Conservation (phyloP, 352 stramenopile species). For the Pythium dissimile region DNA sequence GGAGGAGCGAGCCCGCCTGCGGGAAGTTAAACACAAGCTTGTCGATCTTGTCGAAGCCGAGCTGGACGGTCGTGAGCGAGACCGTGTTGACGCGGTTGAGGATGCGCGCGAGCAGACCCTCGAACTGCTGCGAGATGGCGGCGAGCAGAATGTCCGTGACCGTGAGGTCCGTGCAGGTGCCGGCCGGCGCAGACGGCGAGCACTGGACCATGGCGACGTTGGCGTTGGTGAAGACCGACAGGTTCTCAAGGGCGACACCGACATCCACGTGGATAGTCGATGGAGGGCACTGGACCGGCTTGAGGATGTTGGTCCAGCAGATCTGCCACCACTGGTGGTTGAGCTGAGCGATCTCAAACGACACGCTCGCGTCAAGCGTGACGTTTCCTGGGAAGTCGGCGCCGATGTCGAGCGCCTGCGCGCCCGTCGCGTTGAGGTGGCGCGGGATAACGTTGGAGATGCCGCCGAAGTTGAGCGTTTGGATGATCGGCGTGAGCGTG, state of each 20-base stretch:
- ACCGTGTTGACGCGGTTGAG: constrained; percentile 32
- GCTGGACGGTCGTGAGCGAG: constrained; percentile 29
- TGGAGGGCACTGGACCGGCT: constrained; percentile 41
- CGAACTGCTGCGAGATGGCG: constrained; percentile 32
- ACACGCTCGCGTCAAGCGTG: constrained; percentile 31
- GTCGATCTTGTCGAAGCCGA: constrained; percentile 46
- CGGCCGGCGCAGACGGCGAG: constrained; percentile 22
- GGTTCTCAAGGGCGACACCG: constrained; percentile 34
- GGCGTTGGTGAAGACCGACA: constrained; percentile 28
- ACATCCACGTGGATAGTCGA: constrained; percentile 36
- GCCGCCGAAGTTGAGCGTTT: constrained; percentile 39
- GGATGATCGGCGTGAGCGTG: constrained; percentile 44
- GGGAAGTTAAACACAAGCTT: constrained; percentile 50
- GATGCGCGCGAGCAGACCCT: constrained; percentile 22
- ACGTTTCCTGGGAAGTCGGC: constrained; percentile 41
- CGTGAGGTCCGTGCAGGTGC: constrained; percentile 46
- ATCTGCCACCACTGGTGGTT: constrained; percentile 63
- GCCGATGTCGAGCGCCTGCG: constrained; percentile 36
- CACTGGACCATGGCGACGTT: constrained; percentile 39
- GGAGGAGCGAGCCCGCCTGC: constrained; percentile 35
- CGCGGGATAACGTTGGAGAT: constrained; percentile 42
- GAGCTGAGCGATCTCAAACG: constrained; percentile 46
- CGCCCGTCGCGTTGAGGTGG: constrained; percentile 43
- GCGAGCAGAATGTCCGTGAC: constrained; percentile 39
- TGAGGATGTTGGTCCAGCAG: constrained; percentile 52